Base-by-base conservation (phyloP, 805 yeast species). In the Kodamaea leandrae region DNA sequence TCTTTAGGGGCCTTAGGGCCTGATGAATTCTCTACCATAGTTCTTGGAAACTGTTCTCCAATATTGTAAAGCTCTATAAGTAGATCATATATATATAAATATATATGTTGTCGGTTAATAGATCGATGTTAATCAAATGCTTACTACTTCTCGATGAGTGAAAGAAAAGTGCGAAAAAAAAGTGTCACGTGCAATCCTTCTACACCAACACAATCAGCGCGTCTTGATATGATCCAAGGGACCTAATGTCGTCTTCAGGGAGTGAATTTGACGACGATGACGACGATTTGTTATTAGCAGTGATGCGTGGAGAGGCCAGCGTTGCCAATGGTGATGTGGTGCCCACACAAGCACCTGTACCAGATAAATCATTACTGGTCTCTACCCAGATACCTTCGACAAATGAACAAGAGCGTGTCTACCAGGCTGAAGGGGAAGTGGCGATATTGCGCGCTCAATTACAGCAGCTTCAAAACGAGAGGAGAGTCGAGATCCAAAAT, bases 361-460 rank as follows among this genome's bases (percentile, higher is more conserved):
- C 17, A 17, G 24, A 8, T 7, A 17, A 17, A 20, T 13, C 32
- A 14, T 8, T 10, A 10, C 4, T 17, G 10, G 5, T 6, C 6
- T 17, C 5, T 5, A 17, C 3, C 13, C 21, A 12, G 20, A 13
- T 14, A 30, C 13, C 33, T 30, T 30, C 33, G 6, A 17, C 21
- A 13, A 30, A 17, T 30, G 21, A 30, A 9, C 43, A 39, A 19
- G 38, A 25, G 8, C 18, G 43, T 9, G 15, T 39, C 15, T 39
- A 66, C 41, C 63, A 72, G 25, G 83, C 86, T 4, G 77, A 76
- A 41, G 97, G 97, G 2, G 96, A 90, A 54, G 80, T 86, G 26
- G 81, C 93, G 10, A 81, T 89, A 25, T 66, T 90, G 13, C 68
- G 95, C 41, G 78, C 82, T 7, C 86, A 81, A 50, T 62, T 85